Conservation (phyloP, 106 monocot genomes). For the Ottelia alismoides region DNA sequence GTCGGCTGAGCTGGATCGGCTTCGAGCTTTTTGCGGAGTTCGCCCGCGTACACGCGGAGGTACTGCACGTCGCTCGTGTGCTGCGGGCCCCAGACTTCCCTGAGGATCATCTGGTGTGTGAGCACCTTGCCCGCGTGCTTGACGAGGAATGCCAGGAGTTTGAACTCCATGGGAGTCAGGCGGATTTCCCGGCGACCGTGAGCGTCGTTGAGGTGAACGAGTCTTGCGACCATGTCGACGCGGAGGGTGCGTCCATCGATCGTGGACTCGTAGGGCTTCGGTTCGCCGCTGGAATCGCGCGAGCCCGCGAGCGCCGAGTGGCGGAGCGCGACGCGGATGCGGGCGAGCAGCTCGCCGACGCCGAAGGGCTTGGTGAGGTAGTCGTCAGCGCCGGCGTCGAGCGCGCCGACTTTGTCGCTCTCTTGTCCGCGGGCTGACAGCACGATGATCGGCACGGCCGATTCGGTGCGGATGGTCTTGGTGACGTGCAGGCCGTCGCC, state of each 20-base stretch:
- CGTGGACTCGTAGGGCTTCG: too few relatives aligned
- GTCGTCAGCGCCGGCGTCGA: too few relatives aligned
- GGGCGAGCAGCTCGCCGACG: not conserved
- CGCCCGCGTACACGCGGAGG: not conserved
- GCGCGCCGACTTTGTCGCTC: not conserved
- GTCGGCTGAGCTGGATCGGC: not conserved
- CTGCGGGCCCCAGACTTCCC: not conserved
- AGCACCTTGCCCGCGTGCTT: not conserved
- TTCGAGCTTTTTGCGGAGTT: not conserved
- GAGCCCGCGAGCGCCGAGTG: not conserved
- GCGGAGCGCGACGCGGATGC: not conserved
- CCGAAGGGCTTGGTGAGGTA: too few relatives aligned
- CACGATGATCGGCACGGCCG: not conserved
- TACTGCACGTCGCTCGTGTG: not conserved
- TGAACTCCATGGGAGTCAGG: not conserved
- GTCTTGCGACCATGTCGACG: not conserved
- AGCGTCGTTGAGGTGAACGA: not conserved
- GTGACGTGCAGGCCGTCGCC: not conserved
- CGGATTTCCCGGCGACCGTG: too few relatives aligned
- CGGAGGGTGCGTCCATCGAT: too few relatives aligned
- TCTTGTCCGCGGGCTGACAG: not conserved
- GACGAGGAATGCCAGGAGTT: not conserved
- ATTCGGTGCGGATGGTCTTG: not conserved
- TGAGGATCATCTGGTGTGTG: not conserved
- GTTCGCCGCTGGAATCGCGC: too few relatives aligned